Evolutionary conservation across 768 basidiomycete genomes (phyloP).

Genomic region (Cytidiella melzeri): DNA sequence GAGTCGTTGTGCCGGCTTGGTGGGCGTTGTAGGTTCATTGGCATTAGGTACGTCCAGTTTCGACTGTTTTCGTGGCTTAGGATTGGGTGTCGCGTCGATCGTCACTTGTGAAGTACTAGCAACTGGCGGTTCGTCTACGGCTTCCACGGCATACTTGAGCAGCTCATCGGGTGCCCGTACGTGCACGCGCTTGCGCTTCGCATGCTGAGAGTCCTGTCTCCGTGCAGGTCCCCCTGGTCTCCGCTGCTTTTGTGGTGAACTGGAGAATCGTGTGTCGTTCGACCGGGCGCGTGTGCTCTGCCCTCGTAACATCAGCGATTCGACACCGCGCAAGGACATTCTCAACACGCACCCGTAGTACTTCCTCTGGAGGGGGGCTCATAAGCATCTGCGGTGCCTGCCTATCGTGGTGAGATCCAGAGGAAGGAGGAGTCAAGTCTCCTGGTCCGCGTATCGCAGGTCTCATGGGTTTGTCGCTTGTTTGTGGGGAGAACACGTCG

Average conservation of each 20-base stretch:
- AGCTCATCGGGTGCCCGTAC: neutral
- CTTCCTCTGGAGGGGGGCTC: conserved; percentile 62
- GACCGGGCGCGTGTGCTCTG: neutral
- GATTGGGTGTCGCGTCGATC: conserved; percentile 48
- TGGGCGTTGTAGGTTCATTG: conserved; percentile 20
- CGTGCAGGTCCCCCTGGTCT: neutral
- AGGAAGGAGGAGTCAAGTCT: neutral
- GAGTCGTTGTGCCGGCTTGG: conserved; percentile 14
- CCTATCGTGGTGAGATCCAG: neutral
- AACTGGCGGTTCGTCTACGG: conserved; percentile 5
- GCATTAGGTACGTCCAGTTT: conserved; percentile 17
- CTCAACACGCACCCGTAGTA: conserved; percentile 30
- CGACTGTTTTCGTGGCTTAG: conserved; percentile 51
- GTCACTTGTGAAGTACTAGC: conserved; percentile 21
- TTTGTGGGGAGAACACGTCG: neutral
- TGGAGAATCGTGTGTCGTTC: neutral
- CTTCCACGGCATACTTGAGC: conserved; percentile 1
- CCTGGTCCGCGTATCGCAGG: neutral
- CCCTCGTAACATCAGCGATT: conserved; percentile 15
- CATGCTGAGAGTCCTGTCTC: neutral
- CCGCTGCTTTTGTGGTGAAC: neutral
- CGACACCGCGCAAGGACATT: too few species aligned
- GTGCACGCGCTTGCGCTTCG: conserved; percentile 8
- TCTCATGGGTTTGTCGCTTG: neutral
- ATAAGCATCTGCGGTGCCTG: conserved; percentile 31